Evolutionary conservation across 2,329 filamentous ascomycete species (phyloP).

Genomic region (Fusarium lyarnte): DNA sequence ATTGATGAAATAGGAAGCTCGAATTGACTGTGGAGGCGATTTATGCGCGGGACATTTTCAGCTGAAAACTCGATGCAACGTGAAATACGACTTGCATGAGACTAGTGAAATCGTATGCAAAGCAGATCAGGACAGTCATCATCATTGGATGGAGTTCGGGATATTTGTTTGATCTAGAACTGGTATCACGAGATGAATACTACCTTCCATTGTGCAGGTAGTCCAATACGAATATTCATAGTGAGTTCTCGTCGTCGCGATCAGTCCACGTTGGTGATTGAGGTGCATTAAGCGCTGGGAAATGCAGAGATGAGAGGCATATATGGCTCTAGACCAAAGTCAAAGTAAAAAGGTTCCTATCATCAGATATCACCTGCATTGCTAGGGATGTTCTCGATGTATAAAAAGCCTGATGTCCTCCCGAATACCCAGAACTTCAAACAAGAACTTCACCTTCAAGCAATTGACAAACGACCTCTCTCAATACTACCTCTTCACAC

Average conservation of each 20-base stretch:
- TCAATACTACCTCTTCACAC: background rate
- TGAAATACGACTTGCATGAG: background rate
- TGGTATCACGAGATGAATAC: background rate
- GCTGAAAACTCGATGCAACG: slow-evolving; percentile 3
- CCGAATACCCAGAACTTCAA: background rate
- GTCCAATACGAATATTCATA: background rate
- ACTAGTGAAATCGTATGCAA: background rate
- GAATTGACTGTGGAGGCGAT: background rate
- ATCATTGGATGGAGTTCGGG: background rate
- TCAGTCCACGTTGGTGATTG: background rate
- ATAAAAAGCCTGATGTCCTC: background rate
- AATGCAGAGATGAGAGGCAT: background rate
- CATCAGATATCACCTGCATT: rapidly evolving
- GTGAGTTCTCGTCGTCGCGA: background rate
- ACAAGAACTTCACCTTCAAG: background rate
- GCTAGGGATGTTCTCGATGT: background rate
- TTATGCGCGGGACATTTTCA: background rate
- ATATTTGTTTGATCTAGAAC: background rate
- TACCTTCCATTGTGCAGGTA: background rate
- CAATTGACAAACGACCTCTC: rapidly evolving
- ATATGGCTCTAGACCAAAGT: background rate
- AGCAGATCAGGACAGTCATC: background rate
- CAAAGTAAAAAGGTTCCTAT: background rate
- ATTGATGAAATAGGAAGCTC: background rate
- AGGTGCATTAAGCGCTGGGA: background rate